Conservation (phyloP, 768 basidiomycete genomes). For the Candolleomyces aberdarensis region DNA sequence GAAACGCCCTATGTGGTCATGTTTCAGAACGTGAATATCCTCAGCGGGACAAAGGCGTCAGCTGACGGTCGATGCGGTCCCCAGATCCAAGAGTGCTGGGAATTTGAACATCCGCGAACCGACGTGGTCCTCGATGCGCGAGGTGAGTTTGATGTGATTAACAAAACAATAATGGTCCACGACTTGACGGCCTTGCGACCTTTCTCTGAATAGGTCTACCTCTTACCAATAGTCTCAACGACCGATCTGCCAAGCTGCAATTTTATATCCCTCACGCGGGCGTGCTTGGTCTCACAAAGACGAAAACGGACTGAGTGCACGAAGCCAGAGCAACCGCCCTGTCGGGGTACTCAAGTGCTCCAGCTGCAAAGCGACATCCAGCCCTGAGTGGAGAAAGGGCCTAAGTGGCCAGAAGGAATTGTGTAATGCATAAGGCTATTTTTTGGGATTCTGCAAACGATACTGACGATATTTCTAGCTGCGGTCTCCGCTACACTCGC, state of each 20-base stretch:
- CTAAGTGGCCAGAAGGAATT: constrained; percentile 88
- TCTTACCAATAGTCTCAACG: constrained; percentile 94
- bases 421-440: constrained; percentile 78
- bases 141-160: constrained; percentile 43
- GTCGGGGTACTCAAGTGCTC: constrained; percentile 70
- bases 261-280: constrained; percentile 97
- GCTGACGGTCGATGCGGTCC: constrained; percentile 69
- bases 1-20: constrained; percentile 99
- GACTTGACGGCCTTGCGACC: not conserved
- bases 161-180: not conserved
- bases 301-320: constrained; percentile 39
- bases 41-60: constrained; percentile 73
- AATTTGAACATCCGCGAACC: constrained; percentile 89
- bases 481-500: constrained; percentile 83
- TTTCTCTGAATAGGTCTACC: constrained; percentile 61
- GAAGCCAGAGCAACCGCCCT: constrained; percentile 62
- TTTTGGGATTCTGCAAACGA: constrained; percentile 3
- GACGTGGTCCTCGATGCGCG: constrained; percentile 71
- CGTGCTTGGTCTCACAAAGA: constrained; percentile 64
- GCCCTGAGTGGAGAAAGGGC: constrained; percentile 91
- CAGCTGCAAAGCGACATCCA: constrained; percentile 77
- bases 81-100: constrained; percentile 94
- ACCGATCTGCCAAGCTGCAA: constrained; percentile 76
- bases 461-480: constrained; percentile 39
- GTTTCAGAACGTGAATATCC: constrained; percentile 90